phyloP scores from a whole-genome alignment of 768 basidiomycete species.

The Udeniomyces megalosporus region DNA sequence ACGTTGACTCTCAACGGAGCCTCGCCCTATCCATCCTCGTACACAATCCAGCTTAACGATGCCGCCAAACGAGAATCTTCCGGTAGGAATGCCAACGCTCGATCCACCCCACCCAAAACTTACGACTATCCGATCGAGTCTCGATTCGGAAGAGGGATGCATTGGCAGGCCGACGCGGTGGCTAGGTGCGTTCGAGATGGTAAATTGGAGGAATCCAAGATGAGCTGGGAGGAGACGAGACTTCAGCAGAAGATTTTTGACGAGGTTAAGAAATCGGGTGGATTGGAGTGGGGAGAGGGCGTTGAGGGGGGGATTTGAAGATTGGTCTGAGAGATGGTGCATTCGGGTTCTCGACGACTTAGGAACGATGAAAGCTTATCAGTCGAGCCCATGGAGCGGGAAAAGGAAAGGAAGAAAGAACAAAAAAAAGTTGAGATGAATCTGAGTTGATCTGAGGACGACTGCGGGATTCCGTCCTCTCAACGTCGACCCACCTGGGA shows the following conservation, averaged over 20 bases:
- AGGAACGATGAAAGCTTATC: too few relatives aligned
- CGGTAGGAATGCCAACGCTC: too few relatives aligned
- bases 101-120: background rate
- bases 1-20: slow-evolving; percentile 7
- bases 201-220: slow-evolving; percentile 53
- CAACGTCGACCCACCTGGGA: too few relatives aligned
- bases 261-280: slow-evolving; percentile 38
- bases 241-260: slow-evolving; percentile 75
- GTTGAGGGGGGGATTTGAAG: too few relatives aligned
- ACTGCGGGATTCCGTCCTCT: too few relatives aligned
- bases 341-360: too few relatives aligned
- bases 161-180: slow-evolving; percentile 78
- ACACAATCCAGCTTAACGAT: slow-evolving; percentile 5
- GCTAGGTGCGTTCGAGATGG: slow-evolving; percentile 59
- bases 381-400: too few relatives aligned
- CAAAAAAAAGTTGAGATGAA: too few relatives aligned
- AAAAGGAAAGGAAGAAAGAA: too few relatives aligned
- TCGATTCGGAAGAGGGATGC: slow-evolving; percentile 61
- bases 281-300: background rate
- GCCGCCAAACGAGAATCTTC: too few relatives aligned
- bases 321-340: too few relatives aligned
- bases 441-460: too few relatives aligned
- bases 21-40: slow-evolving; percentile 4
- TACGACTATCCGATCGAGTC: slow-evolving; percentile 30
- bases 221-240: slow-evolving; percentile 65